Conservation (phyloP, 306 rosid species). For the Canavalia ensiformis region DNA sequence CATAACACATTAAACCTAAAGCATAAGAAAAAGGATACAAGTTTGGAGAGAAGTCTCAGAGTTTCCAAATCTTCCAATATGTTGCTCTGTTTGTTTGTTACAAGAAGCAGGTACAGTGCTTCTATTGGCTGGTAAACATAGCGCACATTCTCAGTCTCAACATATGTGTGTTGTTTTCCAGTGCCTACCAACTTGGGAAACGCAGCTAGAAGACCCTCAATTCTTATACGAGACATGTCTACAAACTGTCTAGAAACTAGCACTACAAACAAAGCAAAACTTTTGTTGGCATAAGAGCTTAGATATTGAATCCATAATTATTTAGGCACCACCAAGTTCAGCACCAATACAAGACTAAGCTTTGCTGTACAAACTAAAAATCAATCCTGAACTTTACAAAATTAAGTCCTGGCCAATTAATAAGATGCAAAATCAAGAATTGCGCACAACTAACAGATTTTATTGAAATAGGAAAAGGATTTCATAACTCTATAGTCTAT, state of each 20-base stretch:
- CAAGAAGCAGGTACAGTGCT: constrained; percentile 85
- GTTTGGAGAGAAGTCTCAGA: constrained; percentile 89
- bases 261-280: constrained; percentile 60
- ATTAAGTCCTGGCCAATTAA: not conserved
- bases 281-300: not conserved
- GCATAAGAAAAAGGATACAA: constrained; percentile 71
- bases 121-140: constrained; percentile 98
- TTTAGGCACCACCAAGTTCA: constrained; percentile 7
- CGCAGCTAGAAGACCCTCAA: constrained; percentile 95
- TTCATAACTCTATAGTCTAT: not conserved
- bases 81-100: constrained; percentile 96
- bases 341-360: not conserved
- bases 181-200: constrained; percentile 95
- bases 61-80: constrained; percentile 94
- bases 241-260: constrained; percentile 90
- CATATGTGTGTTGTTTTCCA: constrained; percentile 90
- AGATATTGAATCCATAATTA: constrained; percentile 9
- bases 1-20: constrained; percentile 35
- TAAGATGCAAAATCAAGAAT: constrained; percentile 3
- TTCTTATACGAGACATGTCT: constrained; percentile 91
- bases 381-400: constrained; percentile 6
- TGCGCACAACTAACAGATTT: not conserved
- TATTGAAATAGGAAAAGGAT: not conserved
- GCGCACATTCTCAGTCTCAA: constrained; percentile 93
- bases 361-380: not conserved